Evolutionary conservation across 805 yeast genomes (phyloP).

Genomic region (Cephaloascus fragrans): DNA sequence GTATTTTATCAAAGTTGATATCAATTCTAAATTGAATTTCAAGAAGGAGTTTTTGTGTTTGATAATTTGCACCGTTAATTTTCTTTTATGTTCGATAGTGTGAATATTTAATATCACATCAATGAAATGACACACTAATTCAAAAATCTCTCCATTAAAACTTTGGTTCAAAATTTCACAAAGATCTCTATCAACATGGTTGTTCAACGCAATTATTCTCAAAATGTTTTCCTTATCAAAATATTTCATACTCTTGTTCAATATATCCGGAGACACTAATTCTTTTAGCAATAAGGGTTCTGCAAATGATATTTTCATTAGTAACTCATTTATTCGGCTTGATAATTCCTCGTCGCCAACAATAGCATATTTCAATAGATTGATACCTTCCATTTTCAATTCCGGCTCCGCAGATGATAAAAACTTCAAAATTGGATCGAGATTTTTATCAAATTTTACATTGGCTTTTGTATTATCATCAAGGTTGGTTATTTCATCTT

Average conservation of each 20-base stretch:
- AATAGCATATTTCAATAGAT: conserved; percentile 25
- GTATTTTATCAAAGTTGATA: conserved; percentile 14
- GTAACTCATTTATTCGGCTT: conserved; percentile 9
- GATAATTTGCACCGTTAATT: conserved; percentile 25
- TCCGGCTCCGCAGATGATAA: conserved; percentile 20
- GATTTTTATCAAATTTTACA: conserved; percentile 12
- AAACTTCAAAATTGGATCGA: conserved; percentile 26
- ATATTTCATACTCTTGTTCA: conserved; percentile 14
- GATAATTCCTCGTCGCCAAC: conserved; percentile 24
- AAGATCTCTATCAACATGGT: neutral
- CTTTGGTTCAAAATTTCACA: conserved; percentile 7
- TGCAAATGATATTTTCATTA: conserved; percentile 17
- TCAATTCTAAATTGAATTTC: conserved; percentile 15
- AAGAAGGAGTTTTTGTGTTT: conserved; percentile 19
- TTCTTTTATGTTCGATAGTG: conserved; percentile 18
- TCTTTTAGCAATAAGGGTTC: conserved; percentile 22
- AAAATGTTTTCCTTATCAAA: conserved; percentile 24
- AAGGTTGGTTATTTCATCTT: conserved; percentile 1
- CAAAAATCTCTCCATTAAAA: conserved; percentile 18
- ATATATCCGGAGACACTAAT: conserved; percentile 16
- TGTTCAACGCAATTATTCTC: conserved; percentile 10
- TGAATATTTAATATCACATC: conserved; percentile 20
- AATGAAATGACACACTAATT: conserved; percentile 16
- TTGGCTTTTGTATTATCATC: too few species aligned
- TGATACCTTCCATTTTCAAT: conserved; percentile 23